Base-by-base conservation (phyloP, 768 basidiomycete species). In the Podaxis pistillaris region DNA sequence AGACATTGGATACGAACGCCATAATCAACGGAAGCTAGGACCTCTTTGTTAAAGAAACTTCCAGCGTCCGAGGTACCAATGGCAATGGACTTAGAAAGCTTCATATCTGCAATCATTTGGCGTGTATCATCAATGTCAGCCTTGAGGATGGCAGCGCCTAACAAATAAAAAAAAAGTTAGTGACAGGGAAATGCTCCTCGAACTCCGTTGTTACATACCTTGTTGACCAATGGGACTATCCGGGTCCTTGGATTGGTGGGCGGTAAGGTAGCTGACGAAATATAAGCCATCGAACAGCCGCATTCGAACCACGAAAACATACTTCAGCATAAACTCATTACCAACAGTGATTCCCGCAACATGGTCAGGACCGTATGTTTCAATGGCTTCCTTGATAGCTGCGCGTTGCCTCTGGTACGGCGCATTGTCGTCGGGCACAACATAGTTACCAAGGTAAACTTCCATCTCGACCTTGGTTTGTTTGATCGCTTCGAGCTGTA, bases 291-390 rank as follows among this genome's bases (percentile, higher is more conserved):
- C 36, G 44, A 7, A 17, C 2, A 17, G 17, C 38, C 12, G 11
- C n/a, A n/a, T 52, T 24, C n/a, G 12, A 49, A 62, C 8, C 63
- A 17, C 11, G 40, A 56, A 50, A 3, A 76, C 81, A 30, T 63
- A 89, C 86, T 94, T 86, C 64, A 94, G 83, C 74, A 94, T 91
- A 70, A 86, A 93, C 75, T 96, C 94, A 71, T 97, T 96, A 19
- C 96, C 95, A 49, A 97, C 94, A 9, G 89, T 94, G 30, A 97
- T 69, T 15, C 96, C 96, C 0, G 76, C 78, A 64, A 98, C 82
- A 68, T 94, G 75, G 62, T 85, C 84, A 1, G 83, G 79, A 44
- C 96, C 95, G 72, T 89, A 98, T 2, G 83, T 87, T 71, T 87
- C 73, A 61, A 98, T 75, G 2, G 90, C 94, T 1, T 79, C 73